Base-by-base conservation (phyloP, 2,329 filamentous ascomycete species). In the Aspergillus calidoustus region DNA sequence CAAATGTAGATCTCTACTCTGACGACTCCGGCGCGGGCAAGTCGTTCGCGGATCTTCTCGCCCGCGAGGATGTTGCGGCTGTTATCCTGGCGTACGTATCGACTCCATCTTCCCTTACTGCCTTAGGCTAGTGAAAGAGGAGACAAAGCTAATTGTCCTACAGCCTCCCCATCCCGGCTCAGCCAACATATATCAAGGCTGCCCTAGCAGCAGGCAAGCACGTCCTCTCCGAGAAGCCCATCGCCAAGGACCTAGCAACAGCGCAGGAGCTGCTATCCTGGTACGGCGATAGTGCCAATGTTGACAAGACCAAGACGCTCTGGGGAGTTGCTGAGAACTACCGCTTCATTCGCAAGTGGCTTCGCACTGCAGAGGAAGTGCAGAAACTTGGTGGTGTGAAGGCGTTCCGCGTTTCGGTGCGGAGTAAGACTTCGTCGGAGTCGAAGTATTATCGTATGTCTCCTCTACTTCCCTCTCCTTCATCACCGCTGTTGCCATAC, bases 301-400 rank as follows among this genome's bases (percentile, higher is more conserved):
- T 81, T 19, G 75, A 78, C 57, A 68, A 71, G 7, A 72, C 65
- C 54, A 77, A 76, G 55, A 68, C 75, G 4, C 77, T 76, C 30
- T 83, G 81, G 77, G 76, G 74, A 19, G 79, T 87, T 2, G 86
- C 84, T 2, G 86, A 88, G 73, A 87, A 88, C 71, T 85, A 81
- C 72, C 81, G 86, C 52, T 87, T 82, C 69, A 71, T 84, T 57
- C 76, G 74, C 28, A 81, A 80, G 34, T 85, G 80, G 70, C 50
- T 76, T 4, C 79, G 78, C 57, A 83, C 77, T 2, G 77, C 80
- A 2, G 72, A 80, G 62, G 77, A 82, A 59, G 75, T 85, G 8
- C 69, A 76, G 30, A 73, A 77, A 7, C 71, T 85, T 28, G 86
- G 85, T 19, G 73, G 76, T 34, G 72, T 86, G 1, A 74, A 83